These are phyloP conservation scores for Boletus holoroseus DNA, from an alignment of 1,284 basidiomycete genomes.

Conservation along the genomic window DNA sequence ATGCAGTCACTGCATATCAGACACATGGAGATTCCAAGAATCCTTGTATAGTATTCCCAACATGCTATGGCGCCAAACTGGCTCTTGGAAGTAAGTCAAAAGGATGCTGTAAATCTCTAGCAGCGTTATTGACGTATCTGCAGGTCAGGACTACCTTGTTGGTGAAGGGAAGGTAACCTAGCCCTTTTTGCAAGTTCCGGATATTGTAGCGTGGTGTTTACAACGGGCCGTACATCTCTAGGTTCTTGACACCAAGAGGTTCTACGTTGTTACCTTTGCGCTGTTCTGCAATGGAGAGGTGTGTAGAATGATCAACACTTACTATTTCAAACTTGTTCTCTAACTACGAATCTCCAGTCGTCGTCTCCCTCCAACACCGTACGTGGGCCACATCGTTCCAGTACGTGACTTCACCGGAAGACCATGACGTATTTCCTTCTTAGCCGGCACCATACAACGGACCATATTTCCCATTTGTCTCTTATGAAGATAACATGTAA, in stretches of 20 bases:
- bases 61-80: conserved; percentile 36
- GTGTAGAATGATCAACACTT: conserved; percentile 3
- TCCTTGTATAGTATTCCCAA: conserved; percentile 37
- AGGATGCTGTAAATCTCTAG: neutral
- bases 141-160: conserved; percentile 48
- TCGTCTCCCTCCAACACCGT: conserved; percentile 62
- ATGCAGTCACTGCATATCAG: conserved; percentile 38
- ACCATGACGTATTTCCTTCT: neutral
- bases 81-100: conserved; percentile 26
- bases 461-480: conserved; percentile 39
- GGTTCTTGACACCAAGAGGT: conserved; percentile 45
- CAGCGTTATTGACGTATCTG: neutral
- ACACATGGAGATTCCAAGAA: conserved; percentile 33
- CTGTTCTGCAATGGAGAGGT: conserved; percentile 57
- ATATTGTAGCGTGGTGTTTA: neutral
- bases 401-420: neutral
- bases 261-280: conserved; percentile 51
- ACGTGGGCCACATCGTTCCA: neutral
- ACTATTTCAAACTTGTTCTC: neutral
- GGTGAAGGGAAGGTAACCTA: conserved; percentile 42
- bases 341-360: conserved; percentile 35
- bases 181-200: neutral
- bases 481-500: conserved; percentile 58
- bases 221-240: conserved; percentile 14
- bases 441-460: conserved; percentile 40